Evolutionary conservation across 148 eudicot species (phyloP).

Genomic region (Silene conica): DNA sequence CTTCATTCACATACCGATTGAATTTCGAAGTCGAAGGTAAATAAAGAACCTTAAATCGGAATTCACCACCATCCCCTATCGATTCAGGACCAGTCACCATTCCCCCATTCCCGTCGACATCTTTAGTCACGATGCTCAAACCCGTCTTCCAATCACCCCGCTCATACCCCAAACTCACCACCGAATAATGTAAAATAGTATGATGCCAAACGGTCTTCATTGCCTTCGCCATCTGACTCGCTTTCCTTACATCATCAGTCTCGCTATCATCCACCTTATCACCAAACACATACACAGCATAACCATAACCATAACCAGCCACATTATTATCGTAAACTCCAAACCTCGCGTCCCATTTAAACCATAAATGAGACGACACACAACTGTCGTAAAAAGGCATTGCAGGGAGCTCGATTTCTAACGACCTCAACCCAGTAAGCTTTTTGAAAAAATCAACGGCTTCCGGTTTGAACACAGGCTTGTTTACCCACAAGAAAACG

Average conservation of each 20-base stretch:
- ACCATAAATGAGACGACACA: background rate
- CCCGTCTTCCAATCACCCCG: too few relatives aligned
- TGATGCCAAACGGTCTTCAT: background rate
- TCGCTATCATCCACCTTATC: background rate
- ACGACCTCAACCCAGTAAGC: background rate
- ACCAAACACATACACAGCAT: background rate
- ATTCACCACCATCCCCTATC: too few relatives aligned
- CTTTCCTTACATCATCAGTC: too few relatives aligned
- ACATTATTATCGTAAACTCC: background rate
- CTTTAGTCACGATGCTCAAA: too few relatives aligned
- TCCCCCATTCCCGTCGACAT: too few relatives aligned
- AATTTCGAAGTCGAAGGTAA: too few relatives aligned
- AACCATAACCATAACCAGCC: too few relatives aligned
- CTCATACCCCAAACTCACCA: too few relatives aligned
- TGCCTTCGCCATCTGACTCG: background rate
- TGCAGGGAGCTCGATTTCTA: background rate
- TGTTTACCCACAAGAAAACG: background rate
- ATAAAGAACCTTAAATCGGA: too few relatives aligned
- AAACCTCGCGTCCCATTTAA: background rate
- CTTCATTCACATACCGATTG: too few relatives aligned
- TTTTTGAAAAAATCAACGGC: background rate
- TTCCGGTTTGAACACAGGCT: background rate
- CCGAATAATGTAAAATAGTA: background rate
- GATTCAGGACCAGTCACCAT: too few relatives aligned
- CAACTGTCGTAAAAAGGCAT: background rate